phyloP scores from a whole-genome alignment of 495 filamentous ascomycete genomes.

The Monascus purpureus region DNA sequence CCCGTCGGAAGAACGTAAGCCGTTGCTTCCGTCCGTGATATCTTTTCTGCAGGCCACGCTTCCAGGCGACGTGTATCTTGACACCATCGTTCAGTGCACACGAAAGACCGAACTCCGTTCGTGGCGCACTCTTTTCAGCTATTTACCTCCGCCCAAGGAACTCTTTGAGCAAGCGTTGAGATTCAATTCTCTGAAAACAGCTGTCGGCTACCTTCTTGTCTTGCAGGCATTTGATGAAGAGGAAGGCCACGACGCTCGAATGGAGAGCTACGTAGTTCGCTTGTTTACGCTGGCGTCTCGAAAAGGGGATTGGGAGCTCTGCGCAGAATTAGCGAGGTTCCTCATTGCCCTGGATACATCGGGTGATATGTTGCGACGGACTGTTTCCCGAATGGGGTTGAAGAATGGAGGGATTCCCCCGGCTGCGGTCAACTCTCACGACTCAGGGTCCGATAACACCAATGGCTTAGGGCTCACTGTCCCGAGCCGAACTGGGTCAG shows the following conservation, averaged over 20 bases:
- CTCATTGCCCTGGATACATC: conserved; percentile 81
- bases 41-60: conserved; percentile 78
- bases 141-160: conserved; percentile 76
- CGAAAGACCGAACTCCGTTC: conserved; percentile 92
- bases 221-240: conserved; percentile 80
- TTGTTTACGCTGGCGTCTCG: conserved; percentile 69
- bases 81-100: conserved; percentile 93
- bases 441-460: conserved; percentile 17
- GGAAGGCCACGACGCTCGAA: conserved; percentile 50
- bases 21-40: conserved; percentile 74
- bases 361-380: conserved; percentile 67
- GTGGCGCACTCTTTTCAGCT: conserved; percentile 85
- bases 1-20: conserved; percentile 26
- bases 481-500: conserved; percentile 12
- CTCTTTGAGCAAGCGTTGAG: conserved; percentile 85
- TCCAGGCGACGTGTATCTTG: conserved; percentile 58
- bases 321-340: conserved; percentile 88
- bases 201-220: conserved; percentile 91
- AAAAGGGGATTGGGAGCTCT: conserved; percentile 89
- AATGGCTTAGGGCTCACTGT: conserved; percentile 29
- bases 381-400: conserved; percentile 54
- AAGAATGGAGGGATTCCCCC: conserved; percentile 10
- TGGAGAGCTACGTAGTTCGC: conserved; percentile 53
- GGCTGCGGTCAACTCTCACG: conserved; percentile 1
- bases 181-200: conserved; percentile 79